These are phyloP conservation scores for Cercophora samala DNA, from an alignment of 495 filamentous ascomycete genomes.

Conservation along the genomic window DNA sequence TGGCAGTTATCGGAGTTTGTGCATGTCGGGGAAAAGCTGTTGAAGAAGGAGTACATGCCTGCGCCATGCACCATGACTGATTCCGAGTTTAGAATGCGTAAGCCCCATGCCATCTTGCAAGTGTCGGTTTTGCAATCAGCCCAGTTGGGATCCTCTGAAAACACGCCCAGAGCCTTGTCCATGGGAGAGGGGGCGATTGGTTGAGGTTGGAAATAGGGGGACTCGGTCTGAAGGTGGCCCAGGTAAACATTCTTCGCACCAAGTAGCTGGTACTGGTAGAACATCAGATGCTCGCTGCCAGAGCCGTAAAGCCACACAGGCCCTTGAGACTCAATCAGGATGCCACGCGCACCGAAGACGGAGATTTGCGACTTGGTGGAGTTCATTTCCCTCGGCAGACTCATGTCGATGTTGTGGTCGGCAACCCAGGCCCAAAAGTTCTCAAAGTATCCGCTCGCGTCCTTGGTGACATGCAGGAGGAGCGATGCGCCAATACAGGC, in stretches of 20 bases:
- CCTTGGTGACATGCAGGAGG: slow-evolving; percentile 67
- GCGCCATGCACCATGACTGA: slow-evolving; percentile 50
- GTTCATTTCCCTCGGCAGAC: slow-evolving; percentile 46
- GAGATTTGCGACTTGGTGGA: slow-evolving; percentile 72
- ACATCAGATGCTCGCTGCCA: slow-evolving; percentile 65
- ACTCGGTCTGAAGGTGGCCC: slow-evolving; percentile 79
- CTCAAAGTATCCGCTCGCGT: slow-evolving; percentile 72
- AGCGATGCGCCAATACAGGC: slow-evolving; percentile 57
- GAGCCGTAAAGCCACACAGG: slow-evolving; percentile 45
- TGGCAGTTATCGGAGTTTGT: slow-evolving; percentile 39
- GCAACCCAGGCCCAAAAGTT: slow-evolving; percentile 90
- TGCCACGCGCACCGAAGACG: slow-evolving; percentile 78
- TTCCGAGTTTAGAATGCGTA: slow-evolving; percentile 47
- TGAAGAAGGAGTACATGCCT: slow-evolving; percentile 61
- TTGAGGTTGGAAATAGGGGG: slow-evolving; percentile 82
- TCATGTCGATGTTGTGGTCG: slow-evolving; percentile 83
- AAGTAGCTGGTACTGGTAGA: slow-evolving; percentile 77
- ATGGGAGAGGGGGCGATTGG: slow-evolving; percentile 62
- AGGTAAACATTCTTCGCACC: slow-evolving; percentile 75
- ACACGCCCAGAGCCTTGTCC: slow-evolving; percentile 42
- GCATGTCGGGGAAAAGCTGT: slow-evolving; percentile 47
- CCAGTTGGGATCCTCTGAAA: slow-evolving; percentile 45
- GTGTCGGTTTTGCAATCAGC: slow-evolving; percentile 36
- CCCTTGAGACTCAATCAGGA: slow-evolving; percentile 59
- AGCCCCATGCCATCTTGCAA: slow-evolving; percentile 49